Conservation (phyloP, 1,284 basidiomycete species). For the Butyriboletus regius region DNA sequence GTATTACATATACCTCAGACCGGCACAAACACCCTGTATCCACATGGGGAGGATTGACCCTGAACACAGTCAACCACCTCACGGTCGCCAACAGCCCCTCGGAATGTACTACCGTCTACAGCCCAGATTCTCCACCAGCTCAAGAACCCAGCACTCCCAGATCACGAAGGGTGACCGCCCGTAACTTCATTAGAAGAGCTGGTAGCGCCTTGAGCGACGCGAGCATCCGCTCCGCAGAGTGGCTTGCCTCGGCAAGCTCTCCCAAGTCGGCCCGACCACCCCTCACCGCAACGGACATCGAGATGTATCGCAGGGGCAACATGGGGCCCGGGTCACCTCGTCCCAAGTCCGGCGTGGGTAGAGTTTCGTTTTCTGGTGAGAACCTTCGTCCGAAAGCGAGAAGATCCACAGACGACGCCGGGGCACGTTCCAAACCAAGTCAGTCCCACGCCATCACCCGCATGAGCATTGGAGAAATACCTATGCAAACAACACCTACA, state of each 20-base stretch:
- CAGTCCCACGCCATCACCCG: slow-evolving; percentile 31
- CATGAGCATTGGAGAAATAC: slow-evolving; percentile 39
- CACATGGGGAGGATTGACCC: slow-evolving; percentile 25
- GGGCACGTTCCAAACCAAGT: neutral
- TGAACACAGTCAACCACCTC: slow-evolving; percentile 3
- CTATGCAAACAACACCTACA: slow-evolving; percentile 34
- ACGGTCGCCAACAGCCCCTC: slow-evolving; percentile 3
- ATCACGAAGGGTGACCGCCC: slow-evolving; percentile 14
- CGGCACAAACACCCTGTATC: slow-evolving; percentile 9
- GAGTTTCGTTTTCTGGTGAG: neutral
- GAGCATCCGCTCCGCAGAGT: slow-evolving; percentile 30
- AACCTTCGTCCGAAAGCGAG: neutral
- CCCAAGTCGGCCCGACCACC: slow-evolving; percentile 7
- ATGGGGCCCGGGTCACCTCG: slow-evolving; percentile 5
- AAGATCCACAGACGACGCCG: slow-evolving; percentile 7
- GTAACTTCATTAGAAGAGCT: slow-evolving; percentile 18
- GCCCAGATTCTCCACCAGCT: neutral
- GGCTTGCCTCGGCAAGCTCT: slow-evolving; percentile 25
- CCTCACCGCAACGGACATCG: slow-evolving; percentile 22
- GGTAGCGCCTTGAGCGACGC: slow-evolving; percentile 27
- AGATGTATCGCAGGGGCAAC: slow-evolving; percentile 24
- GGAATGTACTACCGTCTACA: neutral
- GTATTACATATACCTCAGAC: slow-evolving; percentile 8
- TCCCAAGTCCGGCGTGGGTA: neutral
- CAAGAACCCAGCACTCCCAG: slow-evolving; percentile 9